A percentile compares a stretch with the other conserved stretches of the same genome.
phyloP scores from a whole-genome alignment of 106 monocot genomes.

The Dendrobium officinale region DNA sequence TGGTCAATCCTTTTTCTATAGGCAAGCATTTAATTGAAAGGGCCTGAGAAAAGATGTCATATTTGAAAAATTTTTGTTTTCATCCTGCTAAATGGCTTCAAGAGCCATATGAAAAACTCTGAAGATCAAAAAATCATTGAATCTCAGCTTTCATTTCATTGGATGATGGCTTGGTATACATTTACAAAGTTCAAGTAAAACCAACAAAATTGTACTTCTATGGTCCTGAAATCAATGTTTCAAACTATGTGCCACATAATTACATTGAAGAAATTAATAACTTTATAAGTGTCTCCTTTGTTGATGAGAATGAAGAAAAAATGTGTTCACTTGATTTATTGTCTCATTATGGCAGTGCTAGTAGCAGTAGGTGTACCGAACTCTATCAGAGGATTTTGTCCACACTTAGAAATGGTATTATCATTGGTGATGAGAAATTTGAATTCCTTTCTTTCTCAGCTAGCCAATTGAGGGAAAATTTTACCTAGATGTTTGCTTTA shows the following conservation, averaged over 20 bases:
- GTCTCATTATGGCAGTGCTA: constrained; percentile 16
- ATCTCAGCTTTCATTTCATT: constrained; percentile 33
- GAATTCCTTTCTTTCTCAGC: constrained; percentile 95
- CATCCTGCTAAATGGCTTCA: constrained; percentile 48
- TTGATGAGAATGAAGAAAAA: constrained; percentile 72
- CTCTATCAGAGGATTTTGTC: constrained; percentile 63
- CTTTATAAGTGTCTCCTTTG: constrained; percentile 85
- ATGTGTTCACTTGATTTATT: constrained; percentile 56
- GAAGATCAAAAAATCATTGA: constrained; percentile 7
- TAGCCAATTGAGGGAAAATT: constrained; percentile 77
- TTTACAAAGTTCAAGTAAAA: constrained; percentile 71
- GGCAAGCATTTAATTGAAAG: constrained; percentile 41
- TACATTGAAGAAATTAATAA: constrained; percentile 46
- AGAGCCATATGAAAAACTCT: constrained; percentile 29
- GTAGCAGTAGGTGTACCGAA: constrained; percentile 27
- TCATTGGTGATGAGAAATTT: constrained; percentile 69
- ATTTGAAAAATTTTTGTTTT: constrained; percentile 48
- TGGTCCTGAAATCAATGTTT: constrained; percentile 81
- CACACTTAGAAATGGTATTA: constrained; percentile 56
- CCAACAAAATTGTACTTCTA: constrained; percentile 74
- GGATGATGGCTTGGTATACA: constrained; percentile 72
- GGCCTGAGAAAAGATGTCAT: constrained; percentile 56
- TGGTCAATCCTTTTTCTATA: constrained; percentile 22
- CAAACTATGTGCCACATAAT: constrained; percentile 70
- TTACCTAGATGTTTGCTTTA: constrained; percentile 92